phyloP scores from a whole-genome alignment of 2,329 filamentous ascomycete genomes.

The Cladosporium colombiae region DNA sequence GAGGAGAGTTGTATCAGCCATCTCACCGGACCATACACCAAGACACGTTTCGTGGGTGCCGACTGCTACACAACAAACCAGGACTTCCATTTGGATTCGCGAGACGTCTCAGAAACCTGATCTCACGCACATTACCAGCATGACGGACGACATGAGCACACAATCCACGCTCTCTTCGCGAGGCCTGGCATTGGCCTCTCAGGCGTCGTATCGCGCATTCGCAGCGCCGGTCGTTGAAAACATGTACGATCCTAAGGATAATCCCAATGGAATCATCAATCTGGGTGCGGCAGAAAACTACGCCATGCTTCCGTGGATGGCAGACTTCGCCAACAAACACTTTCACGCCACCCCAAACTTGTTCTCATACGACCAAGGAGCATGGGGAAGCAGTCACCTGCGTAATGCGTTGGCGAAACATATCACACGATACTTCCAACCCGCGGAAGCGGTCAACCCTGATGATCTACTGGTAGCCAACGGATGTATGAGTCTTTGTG shows the following conservation, averaged over 20 bases:
- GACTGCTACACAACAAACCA: neutral
- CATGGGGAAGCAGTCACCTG: constrained; percentile 42
- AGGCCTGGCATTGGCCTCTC: constrained; percentile 13
- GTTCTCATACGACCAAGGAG: constrained; percentile 42
- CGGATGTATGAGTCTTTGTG: constrained; percentile 45
- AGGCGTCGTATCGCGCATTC: constrained; percentile 22
- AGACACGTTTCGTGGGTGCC: neutral
- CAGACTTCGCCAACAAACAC: constrained; percentile 17
- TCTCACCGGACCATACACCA: neutral
- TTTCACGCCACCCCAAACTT: constrained; percentile 8
- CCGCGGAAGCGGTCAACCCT: constrained; percentile 37
- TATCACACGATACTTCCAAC: constrained; percentile 45
- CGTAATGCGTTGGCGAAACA: constrained; percentile 44
- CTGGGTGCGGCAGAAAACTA: constrained; percentile 36
- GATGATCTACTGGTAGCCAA: constrained; percentile 45
- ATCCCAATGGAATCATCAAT: constrained; percentile 35
- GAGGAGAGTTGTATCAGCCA: neutral
- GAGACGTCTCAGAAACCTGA: neutral
- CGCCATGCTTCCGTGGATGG: constrained; percentile 21
- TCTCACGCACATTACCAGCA: neutral
- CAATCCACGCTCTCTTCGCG: constrained; percentile 13
- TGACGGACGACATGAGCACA: neutral
- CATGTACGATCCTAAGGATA: constrained; percentile 30
- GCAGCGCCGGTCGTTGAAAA: constrained; percentile 24
- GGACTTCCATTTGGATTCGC: neutral